These are phyloP conservation scores for Violaceomyces palustris DNA, from an alignment of 1,284 basidiomycete genomes.

Conservation along the genomic window DNA sequence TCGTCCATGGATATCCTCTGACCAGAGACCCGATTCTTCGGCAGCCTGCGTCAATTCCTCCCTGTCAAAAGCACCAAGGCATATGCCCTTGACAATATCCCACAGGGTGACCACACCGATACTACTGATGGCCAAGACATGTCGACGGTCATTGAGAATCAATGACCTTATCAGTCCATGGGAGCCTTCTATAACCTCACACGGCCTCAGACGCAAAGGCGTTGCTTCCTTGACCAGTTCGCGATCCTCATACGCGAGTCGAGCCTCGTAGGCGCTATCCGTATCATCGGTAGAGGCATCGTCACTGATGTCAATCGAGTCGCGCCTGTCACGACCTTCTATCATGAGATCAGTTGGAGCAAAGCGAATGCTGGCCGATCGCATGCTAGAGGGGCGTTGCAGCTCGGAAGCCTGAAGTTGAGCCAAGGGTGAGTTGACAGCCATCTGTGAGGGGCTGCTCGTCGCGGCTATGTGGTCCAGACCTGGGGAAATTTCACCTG, in stretches of 20 bases:
- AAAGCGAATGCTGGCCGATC: conserved; percentile 32
- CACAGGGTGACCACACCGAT: conserved; percentile 77
- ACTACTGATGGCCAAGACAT: conserved; percentile 85
- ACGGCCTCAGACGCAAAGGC: conserved; percentile 63
- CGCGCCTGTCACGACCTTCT: conserved; percentile 11
- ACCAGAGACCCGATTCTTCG: conserved; percentile 12
- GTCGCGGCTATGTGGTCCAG: too few species aligned
- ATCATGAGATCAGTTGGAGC: conserved; percentile 20
- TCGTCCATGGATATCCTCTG: conserved; percentile 10
- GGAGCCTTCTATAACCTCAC: conserved; percentile 70
- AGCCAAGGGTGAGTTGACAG: conserved; percentile 13
- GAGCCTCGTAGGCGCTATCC: conserved; percentile 17
- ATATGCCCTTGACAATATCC: conserved; percentile 77
- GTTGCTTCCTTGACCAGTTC: conserved; percentile 75
- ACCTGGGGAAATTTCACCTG: too few species aligned
- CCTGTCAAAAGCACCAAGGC: conserved; percentile 69
- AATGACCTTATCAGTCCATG: conserved; percentile 77
- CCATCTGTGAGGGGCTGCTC: too few species aligned
- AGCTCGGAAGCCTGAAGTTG: conserved; percentile 15
- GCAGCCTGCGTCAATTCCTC: conserved; percentile 60
- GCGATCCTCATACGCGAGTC: conserved; percentile 63
- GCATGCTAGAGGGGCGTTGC: conserved; percentile 17
- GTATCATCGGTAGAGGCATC: conserved; percentile 10
- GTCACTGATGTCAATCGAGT: conserved; percentile 14
- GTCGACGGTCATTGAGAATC: conserved; percentile 82